Evolutionary conservation across 2,329 filamentous ascomycete species (phyloP), one percentile per base, ranked within the genome.

Genomic region (Alternaria triticimaculans): DNA sequence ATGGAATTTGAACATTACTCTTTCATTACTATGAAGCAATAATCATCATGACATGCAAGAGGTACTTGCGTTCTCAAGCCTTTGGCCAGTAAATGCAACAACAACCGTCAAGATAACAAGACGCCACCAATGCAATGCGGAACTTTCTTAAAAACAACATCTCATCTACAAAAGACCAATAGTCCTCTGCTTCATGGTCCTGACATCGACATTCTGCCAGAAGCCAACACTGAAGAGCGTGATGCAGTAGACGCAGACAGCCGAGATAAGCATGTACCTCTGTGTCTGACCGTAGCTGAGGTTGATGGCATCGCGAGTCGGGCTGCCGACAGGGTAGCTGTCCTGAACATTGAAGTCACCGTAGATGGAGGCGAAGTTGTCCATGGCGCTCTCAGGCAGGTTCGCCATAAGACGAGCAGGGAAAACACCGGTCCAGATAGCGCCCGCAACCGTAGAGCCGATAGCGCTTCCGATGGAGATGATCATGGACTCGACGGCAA

Each of bases 401-500:
- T 74, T 69, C 3, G 55, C 59, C 45, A 62, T 70, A 14, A 90
- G 81, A 11, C 84, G 83, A 18, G 80, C 77, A 6, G 84, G 85
- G 70, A 92, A 87, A 1, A 86, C 84, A 63, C 85, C 83, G 0
- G 86, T 87, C 89, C 89, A 92, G 65, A 92, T 87, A 10, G 89
- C 88, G 0, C 85, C 85, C 1, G 89, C 85, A 51, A 92, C 84
- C 8, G 88, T 85, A n/a, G 66, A 74, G 0, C 80, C 80, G 26
- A 81, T 76, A 20, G 79, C 78, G 37, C 73, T 71, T 7, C 80
- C 90, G 63, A 92, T 85, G 62, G 85, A 85, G 66, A 87, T 83
- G 50, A 89, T 86, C 48, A 91, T 85, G 12, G 86, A 83, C 58
- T 89, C 83, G 66, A 91, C 82, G 18, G 76, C 76, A 8, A 78